Evolutionary conservation across 1,284 basidiomycete species (phyloP).

Genomic region (Apiotrichum sp.): DNA sequence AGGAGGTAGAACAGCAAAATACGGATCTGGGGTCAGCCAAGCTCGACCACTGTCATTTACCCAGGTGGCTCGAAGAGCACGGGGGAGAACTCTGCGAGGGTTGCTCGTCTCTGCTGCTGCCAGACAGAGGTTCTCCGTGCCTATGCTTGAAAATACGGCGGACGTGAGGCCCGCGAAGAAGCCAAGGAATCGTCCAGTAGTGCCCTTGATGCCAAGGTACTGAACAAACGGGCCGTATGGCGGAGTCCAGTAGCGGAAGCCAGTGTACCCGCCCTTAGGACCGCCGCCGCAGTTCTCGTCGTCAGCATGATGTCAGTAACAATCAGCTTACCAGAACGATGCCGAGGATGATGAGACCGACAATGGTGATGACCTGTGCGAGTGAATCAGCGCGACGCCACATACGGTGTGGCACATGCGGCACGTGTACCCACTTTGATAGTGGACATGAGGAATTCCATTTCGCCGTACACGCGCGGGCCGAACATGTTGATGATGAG

Average conservation of each 20-base stretch:
- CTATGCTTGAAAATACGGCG: conserved; percentile 15
- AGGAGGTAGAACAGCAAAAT: conserved; percentile 59
- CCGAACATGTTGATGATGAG: conserved; percentile 50
- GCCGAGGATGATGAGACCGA: conserved; percentile 52
- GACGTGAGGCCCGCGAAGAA: conserved; percentile 13
- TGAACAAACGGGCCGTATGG: conserved; percentile 47
- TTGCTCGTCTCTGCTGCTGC: conserved; percentile 50
- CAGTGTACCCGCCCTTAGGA: conserved; percentile 42
- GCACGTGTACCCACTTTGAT: no score
- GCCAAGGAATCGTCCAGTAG: conserved; percentile 31
- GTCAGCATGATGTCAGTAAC: no score
- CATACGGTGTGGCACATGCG: no score
- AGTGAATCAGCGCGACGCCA: no score
- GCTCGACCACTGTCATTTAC: no score
- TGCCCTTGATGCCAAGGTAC: conserved; percentile 50
- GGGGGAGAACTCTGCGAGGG: conserved; percentile 67
- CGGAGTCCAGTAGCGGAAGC: conserved; percentile 50
- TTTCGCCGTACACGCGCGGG: conserved; percentile 37
- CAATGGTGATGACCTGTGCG: conserved; percentile 70
- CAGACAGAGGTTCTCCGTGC: conserved; percentile 17
- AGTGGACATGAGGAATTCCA: conserved; percentile 51
- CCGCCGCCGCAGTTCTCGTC: conserved; percentile 52
- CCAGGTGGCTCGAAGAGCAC: conserved; percentile 68
- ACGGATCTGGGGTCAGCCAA: no score
- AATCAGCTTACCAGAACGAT: no score